Conservation (phyloP, 805 yeast species). For the Candida stauntonica region DNA sequence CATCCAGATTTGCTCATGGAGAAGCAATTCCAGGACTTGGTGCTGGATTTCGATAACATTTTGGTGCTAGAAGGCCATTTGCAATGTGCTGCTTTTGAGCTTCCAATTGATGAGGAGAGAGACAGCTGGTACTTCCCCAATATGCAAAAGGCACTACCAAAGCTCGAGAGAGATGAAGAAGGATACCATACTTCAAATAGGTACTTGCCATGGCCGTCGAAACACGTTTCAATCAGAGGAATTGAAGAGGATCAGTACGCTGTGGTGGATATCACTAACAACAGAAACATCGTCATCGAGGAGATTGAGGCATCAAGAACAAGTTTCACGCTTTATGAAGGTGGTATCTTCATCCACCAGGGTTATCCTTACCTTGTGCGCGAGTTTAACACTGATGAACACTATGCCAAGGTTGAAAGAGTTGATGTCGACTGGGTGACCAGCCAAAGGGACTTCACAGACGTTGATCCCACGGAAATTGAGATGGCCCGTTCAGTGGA, state of each 20-base stretch:
- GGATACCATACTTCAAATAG: constrained; percentile 52
- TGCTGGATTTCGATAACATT: constrained; percentile 56
- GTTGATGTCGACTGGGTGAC: constrained; percentile 96
- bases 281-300: constrained; percentile 74
- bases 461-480: constrained; percentile 80
- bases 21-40: constrained; percentile 51
- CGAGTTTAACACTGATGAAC: constrained; percentile 76
- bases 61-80: constrained; percentile 74
- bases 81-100: constrained; percentile 92
- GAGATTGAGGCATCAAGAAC: constrained; percentile 86
- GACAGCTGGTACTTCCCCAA: constrained; percentile 56
- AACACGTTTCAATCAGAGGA: constrained; percentile 73
- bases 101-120: constrained; percentile 49
- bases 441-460: constrained; percentile 85
- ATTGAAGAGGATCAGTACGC: constrained; percentile 80
- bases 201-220: constrained; percentile 79
- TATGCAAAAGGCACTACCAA: constrained; percentile 26
- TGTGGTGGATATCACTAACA: constrained; percentile 83
- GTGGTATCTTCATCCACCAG: constrained; percentile 92
- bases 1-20: constrained; percentile 59
- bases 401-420: constrained; percentile 77
- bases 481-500: constrained; percentile 56
- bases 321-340: constrained; percentile 84
- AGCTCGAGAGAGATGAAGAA: constrained; percentile 36
- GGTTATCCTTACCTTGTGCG: constrained; percentile 85